Evolutionary conservation across 2,329 filamentous ascomycete species (phyloP).

Genomic region (Ophiosphaerella herpotricha): DNA sequence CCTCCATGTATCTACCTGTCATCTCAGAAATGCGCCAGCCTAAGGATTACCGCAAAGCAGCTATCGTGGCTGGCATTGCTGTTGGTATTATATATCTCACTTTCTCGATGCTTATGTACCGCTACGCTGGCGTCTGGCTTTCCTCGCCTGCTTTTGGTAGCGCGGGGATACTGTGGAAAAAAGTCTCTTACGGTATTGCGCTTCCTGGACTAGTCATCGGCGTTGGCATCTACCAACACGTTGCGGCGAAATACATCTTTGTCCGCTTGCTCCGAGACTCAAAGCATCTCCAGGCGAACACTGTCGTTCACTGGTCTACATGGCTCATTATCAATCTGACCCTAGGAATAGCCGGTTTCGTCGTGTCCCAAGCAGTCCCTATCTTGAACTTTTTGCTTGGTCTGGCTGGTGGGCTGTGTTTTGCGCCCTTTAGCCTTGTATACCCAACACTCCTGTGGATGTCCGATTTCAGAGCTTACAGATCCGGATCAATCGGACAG

Average conservation of each 20-base stretch:
- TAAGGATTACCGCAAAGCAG: constrained; percentile 63
- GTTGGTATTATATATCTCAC: constrained; percentile 63
- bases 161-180: constrained; percentile 64
- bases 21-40: constrained; percentile 68
- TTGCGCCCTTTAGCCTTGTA: constrained; percentile 56
- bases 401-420: constrained; percentile 56
- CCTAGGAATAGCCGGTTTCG: constrained; percentile 52
- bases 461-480: constrained; percentile 40
- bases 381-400: constrained; percentile 60
- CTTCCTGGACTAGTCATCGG: constrained; percentile 60
- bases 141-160: constrained; percentile 65
- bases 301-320: constrained; percentile 61
- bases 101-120: constrained; percentile 65
- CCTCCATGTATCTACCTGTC: constrained; percentile 65
- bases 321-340: constrained; percentile 56
- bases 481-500: constrained; percentile 2
- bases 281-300: constrained; percentile 58
- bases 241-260: constrained; percentile 61
- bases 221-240: constrained; percentile 54
- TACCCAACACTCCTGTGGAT: constrained; percentile 59
- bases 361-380: constrained; percentile 59
- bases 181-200: constrained; percentile 64
- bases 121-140: constrained; percentile 66
- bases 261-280: constrained; percentile 60
- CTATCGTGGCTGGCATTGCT: constrained; percentile 63